Conservation (phyloP, 139 green algal species). For the Tetraselmis chui region DNA sequence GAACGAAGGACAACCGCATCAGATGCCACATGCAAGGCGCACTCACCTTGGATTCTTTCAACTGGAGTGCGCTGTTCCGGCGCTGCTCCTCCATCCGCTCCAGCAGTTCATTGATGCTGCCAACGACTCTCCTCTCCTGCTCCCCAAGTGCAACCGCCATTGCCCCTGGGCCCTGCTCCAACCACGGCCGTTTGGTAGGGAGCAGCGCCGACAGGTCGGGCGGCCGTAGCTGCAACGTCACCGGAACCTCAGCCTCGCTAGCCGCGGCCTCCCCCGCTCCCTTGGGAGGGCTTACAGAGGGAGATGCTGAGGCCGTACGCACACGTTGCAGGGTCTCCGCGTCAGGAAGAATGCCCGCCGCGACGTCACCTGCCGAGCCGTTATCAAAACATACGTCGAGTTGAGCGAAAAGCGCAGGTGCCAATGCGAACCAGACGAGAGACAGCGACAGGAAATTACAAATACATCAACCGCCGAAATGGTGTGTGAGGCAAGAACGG, state of each 20-base stretch:
- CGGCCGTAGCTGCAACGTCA: slow-evolving; percentile 14
- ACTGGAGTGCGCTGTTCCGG: background rate
- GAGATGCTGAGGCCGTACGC: background rate
- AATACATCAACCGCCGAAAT: too few relatives aligned
- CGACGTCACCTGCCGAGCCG: background rate
- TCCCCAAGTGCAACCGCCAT: slow-evolving; percentile 23
- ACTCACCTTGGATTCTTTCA: slow-evolving; percentile 11
- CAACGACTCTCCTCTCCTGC: slow-evolving; percentile 30
- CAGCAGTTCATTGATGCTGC: slow-evolving; percentile 20
- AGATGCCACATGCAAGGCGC: too few relatives aligned
- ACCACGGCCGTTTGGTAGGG: slow-evolving; percentile 23
- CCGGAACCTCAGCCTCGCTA: background rate
- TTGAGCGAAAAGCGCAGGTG: too few relatives aligned
- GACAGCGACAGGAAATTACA: too few relatives aligned
- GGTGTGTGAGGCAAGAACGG: too few relatives aligned
- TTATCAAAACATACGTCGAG: too few relatives aligned
- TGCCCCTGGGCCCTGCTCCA: slow-evolving; percentile 11
- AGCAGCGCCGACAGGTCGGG: slow-evolving; percentile 2
- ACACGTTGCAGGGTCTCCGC: background rate
- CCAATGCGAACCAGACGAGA: too few relatives aligned
- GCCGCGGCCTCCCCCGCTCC: background rate
- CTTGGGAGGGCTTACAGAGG: background rate
- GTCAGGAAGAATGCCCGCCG: background rate
- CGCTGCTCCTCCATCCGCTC: slow-evolving; percentile 15
- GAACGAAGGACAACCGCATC: too few relatives aligned